phyloP scores from a whole-genome alignment of 129 eudicot genomes.

The sunflower (Helianthus annuus) region HanXRQr2.0-SUNRISE NC_035446.2:167958871-167959370 shows the following conservation, averaged over 20 bases:
- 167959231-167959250: constrained; percentile 3
- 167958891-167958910: too few relatives aligned
- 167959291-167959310: too few relatives aligned
- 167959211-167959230: background rate
- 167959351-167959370: too few relatives aligned
- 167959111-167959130: background rate
- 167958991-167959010: background rate
- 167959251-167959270: background rate
- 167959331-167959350: too few relatives aligned
- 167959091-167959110: background rate
- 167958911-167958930: too few relatives aligned
- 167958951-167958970: too few relatives aligned
- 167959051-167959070: background rate
- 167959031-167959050: background rate
- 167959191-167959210: constrained; percentile 5
- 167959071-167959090: constrained; percentile 8
- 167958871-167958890: too few relatives aligned
- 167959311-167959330: too few relatives aligned
- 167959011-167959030: background rate
- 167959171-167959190: constrained; percentile 2
- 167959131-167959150: background rate
- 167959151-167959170: constrained; percentile 15
- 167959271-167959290: background rate
- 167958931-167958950: too few relatives aligned
- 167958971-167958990: background rate